Percentiles rank a stretch among this genome's conserved stretches.
These are phyloP conservation scores for Pezicula carpinea DNA, from an alignment of 2,329 filamentous ascomycete genomes.

Conservation along the genomic window DNA sequence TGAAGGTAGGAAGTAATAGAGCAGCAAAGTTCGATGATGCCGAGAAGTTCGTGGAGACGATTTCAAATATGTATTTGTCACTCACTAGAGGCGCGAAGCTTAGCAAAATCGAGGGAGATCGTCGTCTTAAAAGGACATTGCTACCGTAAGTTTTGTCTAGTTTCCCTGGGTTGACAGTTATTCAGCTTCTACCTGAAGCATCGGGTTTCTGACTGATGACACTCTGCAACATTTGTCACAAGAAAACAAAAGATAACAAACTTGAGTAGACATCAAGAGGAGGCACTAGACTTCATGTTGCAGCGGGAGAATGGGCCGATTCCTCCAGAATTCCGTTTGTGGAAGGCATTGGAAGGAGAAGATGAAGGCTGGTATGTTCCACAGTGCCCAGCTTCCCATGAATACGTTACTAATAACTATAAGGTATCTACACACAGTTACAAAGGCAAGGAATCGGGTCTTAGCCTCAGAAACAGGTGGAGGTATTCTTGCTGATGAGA, in stretches of 20 bases:
- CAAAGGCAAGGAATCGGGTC: slow-evolving; percentile 52
- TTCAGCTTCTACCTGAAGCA: too few species aligned
- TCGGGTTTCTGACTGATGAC: too few species aligned
- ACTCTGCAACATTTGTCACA: too few species aligned
- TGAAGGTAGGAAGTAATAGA: background rate
- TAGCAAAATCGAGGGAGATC: slow-evolving; percentile 4
- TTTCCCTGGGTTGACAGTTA: too few species aligned
- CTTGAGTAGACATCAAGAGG: slow-evolving; percentile 32
- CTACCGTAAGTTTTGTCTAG: slow-evolving; percentile 8
- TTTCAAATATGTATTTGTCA: slow-evolving; percentile 10
- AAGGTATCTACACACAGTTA: slow-evolving; percentile 80
- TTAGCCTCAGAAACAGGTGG: slow-evolving; percentile 61
- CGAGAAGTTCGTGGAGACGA: slow-evolving; percentile 2
- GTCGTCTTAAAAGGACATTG: slow-evolving; percentile 3
- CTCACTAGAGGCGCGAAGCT: slow-evolving; percentile 9
- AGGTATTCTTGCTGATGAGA: slow-evolving; percentile 50
- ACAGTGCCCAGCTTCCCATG: too few species aligned
- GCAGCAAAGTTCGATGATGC: slow-evolving; percentile 2
- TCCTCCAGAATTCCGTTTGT: slow-evolving; percentile 26
- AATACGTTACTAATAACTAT: too few species aligned
- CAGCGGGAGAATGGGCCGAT: slow-evolving; percentile 34
- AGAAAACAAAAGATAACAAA: too few species aligned
- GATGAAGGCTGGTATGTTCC: slow-evolving; percentile 16
- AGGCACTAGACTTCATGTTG: slow-evolving; percentile 34
- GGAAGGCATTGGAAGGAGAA: slow-evolving; percentile 22